Percentiles rank a stretch among this genome's conserved stretches.
Conservation (phyloP, 2,329 filamentous ascomycete species). For the Stemphylium beticola region DNA sequence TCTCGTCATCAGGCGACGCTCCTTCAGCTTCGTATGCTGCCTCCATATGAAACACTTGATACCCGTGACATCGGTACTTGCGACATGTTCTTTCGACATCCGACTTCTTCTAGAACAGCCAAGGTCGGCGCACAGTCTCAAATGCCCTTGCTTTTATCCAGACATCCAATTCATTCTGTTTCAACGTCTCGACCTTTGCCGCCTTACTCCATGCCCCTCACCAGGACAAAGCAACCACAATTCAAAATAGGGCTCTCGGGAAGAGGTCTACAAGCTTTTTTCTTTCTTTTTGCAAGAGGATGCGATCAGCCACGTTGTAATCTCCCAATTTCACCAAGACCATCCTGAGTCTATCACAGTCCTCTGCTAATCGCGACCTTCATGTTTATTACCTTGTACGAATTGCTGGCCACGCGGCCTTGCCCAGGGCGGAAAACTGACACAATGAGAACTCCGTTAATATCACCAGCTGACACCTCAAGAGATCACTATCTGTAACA, state of each 20-base stretch:
- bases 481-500: not conserved
- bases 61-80: conserved; percentile 3
- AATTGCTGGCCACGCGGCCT: not conserved
- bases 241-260: not conserved
- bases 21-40: conserved; percentile 3
- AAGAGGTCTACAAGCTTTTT: no score
- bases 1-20: not conserved
- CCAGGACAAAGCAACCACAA: not conserved
- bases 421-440: not conserved
- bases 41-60: not conserved
- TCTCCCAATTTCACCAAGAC: not conserved
- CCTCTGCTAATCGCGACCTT: not conserved
- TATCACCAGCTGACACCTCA: not conserved
- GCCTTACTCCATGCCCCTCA: not conserved
- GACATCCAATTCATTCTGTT: not conserved
- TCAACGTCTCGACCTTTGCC: not conserved
- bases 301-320: no score
- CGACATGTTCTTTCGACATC: not conserved
- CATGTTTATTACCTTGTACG: not conserved
- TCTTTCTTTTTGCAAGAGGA: no score
- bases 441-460: not conserved
- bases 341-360: not conserved
- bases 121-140: not conserved
- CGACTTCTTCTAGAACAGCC: conserved; percentile 4
- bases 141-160: not conserved